phyloP scores from a whole-genome alignment of 2,329 filamentous ascomycete species.

The Chaetomium strumarium region DNA sequence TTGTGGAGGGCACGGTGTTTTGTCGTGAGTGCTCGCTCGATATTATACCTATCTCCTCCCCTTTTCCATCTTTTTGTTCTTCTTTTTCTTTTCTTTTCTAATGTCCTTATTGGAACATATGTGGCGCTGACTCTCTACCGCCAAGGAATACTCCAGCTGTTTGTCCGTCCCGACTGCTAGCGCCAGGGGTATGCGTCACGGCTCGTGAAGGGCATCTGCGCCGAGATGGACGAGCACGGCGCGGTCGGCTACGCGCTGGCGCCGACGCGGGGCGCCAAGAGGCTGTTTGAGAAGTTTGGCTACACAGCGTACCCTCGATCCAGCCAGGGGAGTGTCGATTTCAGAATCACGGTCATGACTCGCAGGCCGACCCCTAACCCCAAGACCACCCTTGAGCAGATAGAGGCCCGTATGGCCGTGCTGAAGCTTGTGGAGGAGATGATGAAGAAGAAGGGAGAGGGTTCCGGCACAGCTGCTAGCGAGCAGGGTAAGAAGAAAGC shows the following conservation, averaged over 20 bases:
- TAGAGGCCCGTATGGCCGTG: too few relatives aligned
- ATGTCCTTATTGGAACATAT: neutral
- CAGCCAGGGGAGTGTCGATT: too few relatives aligned
- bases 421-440: too few relatives aligned
- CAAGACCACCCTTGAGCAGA: neutral
- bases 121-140: neutral
- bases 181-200: neutral
- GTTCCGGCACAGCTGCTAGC: too few relatives aligned
- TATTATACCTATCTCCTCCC: too few relatives aligned
- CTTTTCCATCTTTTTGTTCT: too few relatives aligned
- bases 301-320: neutral
- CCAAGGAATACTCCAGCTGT: conserved; percentile 4
- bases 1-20: neutral
- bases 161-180: neutral
- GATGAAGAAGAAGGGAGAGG: too few relatives aligned
- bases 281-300: neutral
- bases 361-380: neutral
- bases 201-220: neutral
- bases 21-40: neutral
- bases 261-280: neutral
- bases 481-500: too few relatives aligned
- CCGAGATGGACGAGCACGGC: neutral
- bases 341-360: too few relatives aligned
- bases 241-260: neutral
- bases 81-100: too few relatives aligned